Evolutionary conservation across 202 grass and related monocot genomes (phyloP).

Genomic region (Zoysia matrella): DNA sequence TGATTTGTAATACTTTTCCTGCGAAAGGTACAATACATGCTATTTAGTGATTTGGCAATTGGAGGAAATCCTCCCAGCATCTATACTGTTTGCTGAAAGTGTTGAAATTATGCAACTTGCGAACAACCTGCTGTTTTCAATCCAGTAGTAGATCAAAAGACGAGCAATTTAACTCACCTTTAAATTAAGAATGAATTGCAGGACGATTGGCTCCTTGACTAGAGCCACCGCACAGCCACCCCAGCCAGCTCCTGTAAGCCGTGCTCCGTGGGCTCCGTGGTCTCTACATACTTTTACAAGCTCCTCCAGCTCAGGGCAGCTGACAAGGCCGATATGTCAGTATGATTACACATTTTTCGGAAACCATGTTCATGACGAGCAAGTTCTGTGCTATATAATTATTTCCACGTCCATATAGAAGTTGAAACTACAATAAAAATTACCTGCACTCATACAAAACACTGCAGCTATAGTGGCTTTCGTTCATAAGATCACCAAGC

Average conservation of each 20-base stretch:
- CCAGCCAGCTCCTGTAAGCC: constrained; percentile 95
- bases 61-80: background rate
- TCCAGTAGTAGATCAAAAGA: background rate
- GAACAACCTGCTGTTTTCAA: background rate
- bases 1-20: constrained; percentile 85
- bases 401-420: background rate
- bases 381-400: background rate
- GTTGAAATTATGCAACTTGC: background rate
- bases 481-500: constrained; percentile 97
- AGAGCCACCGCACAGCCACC: constrained; percentile 89
- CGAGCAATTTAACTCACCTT: constrained; percentile 58
- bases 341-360: background rate
- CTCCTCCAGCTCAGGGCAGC: constrained; percentile 95
- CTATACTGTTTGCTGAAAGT: background rate
- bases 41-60: background rate
- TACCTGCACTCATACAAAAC: constrained; percentile 99
- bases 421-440: background rate
- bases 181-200: constrained; percentile 89
- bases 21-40: background rate
- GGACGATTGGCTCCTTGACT: constrained; percentile 85
- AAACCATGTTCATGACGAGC: background rate
- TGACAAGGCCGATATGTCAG: constrained; percentile 27
- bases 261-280: constrained; percentile 83
- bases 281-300: constrained; percentile 88
- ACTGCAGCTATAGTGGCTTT: constrained; percentile 92